A percentile compares a stretch with the other conserved stretches of the same genome.
These are phyloP conservation scores for Xylariaceae sp. DNA, from an alignment of 2,329 filamentous ascomycete species.

Conservation along the genomic window DNA sequence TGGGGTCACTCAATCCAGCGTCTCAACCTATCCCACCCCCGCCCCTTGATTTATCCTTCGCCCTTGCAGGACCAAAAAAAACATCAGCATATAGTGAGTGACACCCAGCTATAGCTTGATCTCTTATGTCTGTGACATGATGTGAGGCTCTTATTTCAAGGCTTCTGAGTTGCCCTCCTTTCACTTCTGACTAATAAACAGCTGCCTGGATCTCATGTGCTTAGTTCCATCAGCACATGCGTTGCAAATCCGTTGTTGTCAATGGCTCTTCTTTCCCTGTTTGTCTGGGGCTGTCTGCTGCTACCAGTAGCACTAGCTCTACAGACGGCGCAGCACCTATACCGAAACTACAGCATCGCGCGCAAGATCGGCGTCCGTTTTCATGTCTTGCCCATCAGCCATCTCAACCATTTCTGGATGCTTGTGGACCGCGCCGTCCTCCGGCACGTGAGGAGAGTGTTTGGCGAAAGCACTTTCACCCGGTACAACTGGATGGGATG, in stretches of 20 bases:
- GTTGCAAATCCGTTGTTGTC: background rate
- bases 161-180: too few species aligned
- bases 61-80: too few species aligned
- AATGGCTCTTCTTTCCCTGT: conserved; percentile 8
- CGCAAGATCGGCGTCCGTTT: conserved; percentile 27
- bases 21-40: too few species aligned
- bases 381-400: conserved; percentile 28
- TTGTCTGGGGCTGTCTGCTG: conserved; percentile 4
- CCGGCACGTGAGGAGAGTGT: conserved; percentile 1
- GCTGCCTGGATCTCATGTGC: too few species aligned
- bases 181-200: too few species aligned
- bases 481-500: conserved; percentile 30
- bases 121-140: too few species aligned
- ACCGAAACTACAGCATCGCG: conserved; percentile 16
- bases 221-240: background rate
- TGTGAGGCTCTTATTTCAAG: too few species aligned
- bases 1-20: too few species aligned
- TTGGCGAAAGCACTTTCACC: conserved; percentile 27
- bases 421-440: conserved; percentile 19
- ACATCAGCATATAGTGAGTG: too few species aligned
- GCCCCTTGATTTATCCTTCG: too few species aligned
- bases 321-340: conserved; percentile 2
- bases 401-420: conserved; percentile 27
- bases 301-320: conserved; percentile 5
- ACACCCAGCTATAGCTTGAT: too few species aligned